phyloP scores from a whole-genome alignment of 2,329 filamentous ascomycete genomes.

The Davidsoniella australis region DNA sequence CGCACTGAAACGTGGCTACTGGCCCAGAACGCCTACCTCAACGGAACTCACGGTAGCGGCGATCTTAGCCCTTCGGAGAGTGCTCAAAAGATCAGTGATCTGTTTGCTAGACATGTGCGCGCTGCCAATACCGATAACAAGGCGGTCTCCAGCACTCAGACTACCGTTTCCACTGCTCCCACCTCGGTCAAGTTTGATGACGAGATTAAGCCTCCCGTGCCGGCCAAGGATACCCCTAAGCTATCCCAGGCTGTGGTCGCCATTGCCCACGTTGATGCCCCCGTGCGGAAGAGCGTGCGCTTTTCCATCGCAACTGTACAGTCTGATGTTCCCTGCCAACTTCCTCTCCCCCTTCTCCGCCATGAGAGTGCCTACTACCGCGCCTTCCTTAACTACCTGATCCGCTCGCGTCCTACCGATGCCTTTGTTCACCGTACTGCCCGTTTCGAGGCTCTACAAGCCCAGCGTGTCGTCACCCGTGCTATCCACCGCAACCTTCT shows the following conservation, averaged over 20 bases:
- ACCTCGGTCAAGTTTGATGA: too few species aligned
- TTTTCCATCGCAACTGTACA: conserved; percentile 42
- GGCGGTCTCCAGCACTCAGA: conserved; percentile 13
- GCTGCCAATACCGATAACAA: conserved; percentile 15
- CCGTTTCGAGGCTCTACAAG: conserved; percentile 77
- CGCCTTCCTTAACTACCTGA: conserved; percentile 61
- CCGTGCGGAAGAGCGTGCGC: conserved; percentile 46
- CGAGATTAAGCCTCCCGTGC: background rate
- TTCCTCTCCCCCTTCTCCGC: conserved; percentile 34
- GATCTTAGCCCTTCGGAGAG: conserved; percentile 2
- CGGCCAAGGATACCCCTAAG: background rate
- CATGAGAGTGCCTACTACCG: conserved; percentile 73
- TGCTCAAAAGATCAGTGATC: conserved; percentile 1
- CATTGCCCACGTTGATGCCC: background rate
- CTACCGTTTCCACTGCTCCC: background rate
- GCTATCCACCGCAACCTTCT: conserved; percentile 64
- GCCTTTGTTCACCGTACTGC: conserved; percentile 71
- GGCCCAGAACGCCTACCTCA: conserved; percentile 63
- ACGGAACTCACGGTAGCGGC: conserved; percentile 41
- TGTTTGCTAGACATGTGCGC: background rate
- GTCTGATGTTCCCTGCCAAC: conserved; percentile 29
- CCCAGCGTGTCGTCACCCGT: conserved; percentile 57
- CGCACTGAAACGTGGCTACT: conserved; percentile 75
- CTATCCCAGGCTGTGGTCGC: background rate
- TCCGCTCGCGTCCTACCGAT: conserved; percentile 50